phyloP scores from a whole-genome alignment of 2,329 filamentous ascomycete genomes.

The Leptographium galeiforme region DNA sequence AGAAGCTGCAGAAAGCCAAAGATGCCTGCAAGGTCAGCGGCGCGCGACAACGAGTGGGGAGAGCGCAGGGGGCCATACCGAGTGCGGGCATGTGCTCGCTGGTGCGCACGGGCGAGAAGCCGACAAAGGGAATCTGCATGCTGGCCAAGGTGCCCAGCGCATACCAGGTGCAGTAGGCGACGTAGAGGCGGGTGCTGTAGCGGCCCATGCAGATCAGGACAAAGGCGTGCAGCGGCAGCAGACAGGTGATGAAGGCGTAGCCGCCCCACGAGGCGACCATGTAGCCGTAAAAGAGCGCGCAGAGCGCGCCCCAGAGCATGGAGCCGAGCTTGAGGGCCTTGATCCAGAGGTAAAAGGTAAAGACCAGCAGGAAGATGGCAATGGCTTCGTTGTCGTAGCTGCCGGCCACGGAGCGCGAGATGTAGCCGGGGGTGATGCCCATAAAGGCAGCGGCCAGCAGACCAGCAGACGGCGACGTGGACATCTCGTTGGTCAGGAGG shows the following conservation, averaged over 20 bases:
- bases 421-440: slow-evolving; percentile 95
- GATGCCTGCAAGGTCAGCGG: slow-evolving; percentile 45
- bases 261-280: slow-evolving; percentile 99
- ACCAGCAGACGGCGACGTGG: slow-evolving; percentile 83
- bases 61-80: slow-evolving; percentile 39
- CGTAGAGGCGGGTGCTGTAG: slow-evolving; percentile 87
- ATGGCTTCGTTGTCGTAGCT: slow-evolving; percentile 98
- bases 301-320: slow-evolving; percentile 89
- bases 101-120: slow-evolving; percentile 89
- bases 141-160: slow-evolving; percentile 88
- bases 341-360: slow-evolving; percentile 98
- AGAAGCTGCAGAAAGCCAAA: slow-evolving; percentile 93
- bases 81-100: slow-evolving; percentile 98
- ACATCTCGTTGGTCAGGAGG: slow-evolving; percentile 94
- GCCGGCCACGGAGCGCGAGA: slow-evolving; percentile 91
- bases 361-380: slow-evolving; percentile 95
- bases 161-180: slow-evolving; percentile 97
- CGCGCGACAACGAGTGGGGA: background rate
- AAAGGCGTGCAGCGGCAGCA: slow-evolving; percentile 87
- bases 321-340: slow-evolving; percentile 95
- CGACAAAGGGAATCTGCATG: slow-evolving; percentile 99
- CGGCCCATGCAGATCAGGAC: slow-evolving; percentile 93
- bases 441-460: slow-evolving; percentile 91
- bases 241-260: slow-evolving; percentile 97
- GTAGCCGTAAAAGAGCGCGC: slow-evolving; percentile 96